Evolutionary conservation across 306 rosid species (phyloP), one percentile per base, ranked within the genome.

Genomic region (Crotalaria pallida): DNA sequence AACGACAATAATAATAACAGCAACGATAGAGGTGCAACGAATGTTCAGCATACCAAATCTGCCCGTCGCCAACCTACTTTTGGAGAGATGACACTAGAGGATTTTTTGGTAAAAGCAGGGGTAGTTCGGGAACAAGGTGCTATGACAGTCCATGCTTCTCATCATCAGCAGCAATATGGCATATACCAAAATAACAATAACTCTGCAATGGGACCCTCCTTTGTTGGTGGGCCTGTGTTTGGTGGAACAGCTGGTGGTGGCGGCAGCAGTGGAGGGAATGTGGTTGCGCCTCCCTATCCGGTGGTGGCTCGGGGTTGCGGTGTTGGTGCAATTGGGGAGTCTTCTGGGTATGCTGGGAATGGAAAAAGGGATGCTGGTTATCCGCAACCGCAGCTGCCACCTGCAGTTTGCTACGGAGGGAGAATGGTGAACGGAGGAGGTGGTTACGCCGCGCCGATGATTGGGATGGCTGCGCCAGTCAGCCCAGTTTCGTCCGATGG

Each of bases 21-120:
- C 24, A 66, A 19, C 43, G 56, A 16, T 33, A 19, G 9, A 17
- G 10, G 58, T 16, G 72, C n/a, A 0, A 75, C 53, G 3, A 66
- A 40, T 60, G 69, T 24, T 29, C 87, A 48, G 24, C 81, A 64
- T 80, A 56, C 90, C 58, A 84, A 84, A 4, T 61, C 83, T 64
- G 68, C 79, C 63, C 72, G 82, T 56, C 86, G 97, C 47, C 89
- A 87, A 75, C 87, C 88, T 0, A 88, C 93, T 7, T 91, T 91
- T 36, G 91, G 91, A 41, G 92, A 88, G 80, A 88, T 91, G 96
- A 91, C 97, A 3, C 41, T 91, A 72, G 97, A 91, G 80, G 97
- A 91, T 75, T 91, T 91, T 67, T 69, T 91, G 62, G 17, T 87
- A 3, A 91, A 87, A 67, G 96, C 97, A 1, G 97, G 96, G 78